Evolutionary conservation across 2,329 filamentous ascomycete genomes (phyloP).

Genomic region (Diplodia sapinea): DNA sequence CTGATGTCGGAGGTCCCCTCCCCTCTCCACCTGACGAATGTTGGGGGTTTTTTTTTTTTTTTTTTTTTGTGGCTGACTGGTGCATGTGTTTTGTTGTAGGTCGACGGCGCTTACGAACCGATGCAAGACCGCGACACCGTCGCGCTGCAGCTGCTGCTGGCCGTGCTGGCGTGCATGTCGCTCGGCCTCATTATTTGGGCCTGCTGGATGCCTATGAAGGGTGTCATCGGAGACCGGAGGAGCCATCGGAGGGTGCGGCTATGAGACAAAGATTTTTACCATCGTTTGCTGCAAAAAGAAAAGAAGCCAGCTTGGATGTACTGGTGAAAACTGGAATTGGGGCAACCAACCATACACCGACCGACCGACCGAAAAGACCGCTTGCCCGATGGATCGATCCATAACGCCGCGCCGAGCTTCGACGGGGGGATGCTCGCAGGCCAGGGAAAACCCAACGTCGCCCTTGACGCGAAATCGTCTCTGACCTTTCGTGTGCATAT

Average conservation of each 20-base stretch:
- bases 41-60: too few species aligned
- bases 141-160: constrained; percentile 17
- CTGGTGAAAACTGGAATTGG: neutral
- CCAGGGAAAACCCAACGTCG: too few species aligned
- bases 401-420: neutral
- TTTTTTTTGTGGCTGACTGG: neutral
- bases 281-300: too few species aligned
- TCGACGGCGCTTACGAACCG: constrained; percentile 5
- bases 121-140: constrained; percentile 19
- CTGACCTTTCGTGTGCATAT: neutral
- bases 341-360: neutral
- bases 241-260: neutral
- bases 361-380: neutral
- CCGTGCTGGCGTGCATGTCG: constrained; percentile 5
- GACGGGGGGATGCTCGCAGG: too few species aligned
- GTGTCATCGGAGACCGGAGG: too few species aligned
- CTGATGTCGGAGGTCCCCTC: too few species aligned
- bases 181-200: constrained; percentile 1
- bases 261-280: neutral
- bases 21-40: too few species aligned
- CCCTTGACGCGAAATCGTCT: neutral
- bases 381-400: neutral
- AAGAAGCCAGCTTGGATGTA: neutral
- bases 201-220: neutral
- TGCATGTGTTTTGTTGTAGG: neutral